Base-by-base conservation (phyloP, 2,329 filamentous ascomycete genomes). In the Colletotrichum sp. region DNA sequence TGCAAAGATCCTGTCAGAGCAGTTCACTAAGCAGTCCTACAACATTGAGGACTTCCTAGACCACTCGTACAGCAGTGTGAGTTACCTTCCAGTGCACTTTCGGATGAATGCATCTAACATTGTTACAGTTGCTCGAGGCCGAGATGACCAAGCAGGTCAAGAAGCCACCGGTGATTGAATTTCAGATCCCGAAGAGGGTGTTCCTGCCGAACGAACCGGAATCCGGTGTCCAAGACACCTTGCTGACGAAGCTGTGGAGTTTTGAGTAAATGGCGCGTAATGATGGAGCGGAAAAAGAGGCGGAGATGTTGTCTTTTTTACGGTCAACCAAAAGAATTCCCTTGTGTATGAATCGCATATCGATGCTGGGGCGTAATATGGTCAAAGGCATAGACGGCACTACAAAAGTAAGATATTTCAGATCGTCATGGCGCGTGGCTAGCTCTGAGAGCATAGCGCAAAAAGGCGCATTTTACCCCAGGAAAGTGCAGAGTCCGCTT, bases 21-120 rank as follows among this genome's bases (percentile, higher is more conserved):
- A 99, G 83, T 99, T 99, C 84, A 99, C 97, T 4, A 99, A 99
- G 86, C 93, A 96, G 79, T 91, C 94, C 4, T 99, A 99, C 85
- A 97, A 96, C 80, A 86, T 98, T n/a, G 97, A 99, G 82, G 97
- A 99, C 82, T 99, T 99, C 85, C 86, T 99, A 64, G 97, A 99
- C 82, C 96, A 99, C 83, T 96, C 95, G 0, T 99, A 99, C 85
- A 91, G 89, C 80, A 95, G 92, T 82, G 93, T 94, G 90, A 89
- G 91, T 90, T 18, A 13, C 6, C 39, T 3, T 43, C 10, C 7
- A 9, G 13, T 15, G 71, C 30, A 79, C 94, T 92, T 91, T 99
- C 82, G 36, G 9, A 67, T 36, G 64, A 48, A 24, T 60, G 4
- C 9, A 21, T 32, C 85, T 89, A 79, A 89, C 81, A 36, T 36